Base-by-base conservation (phyloP, 2,329 filamentous ascomycete genomes). In the Plectosphaerella cucumerina region DNA sequence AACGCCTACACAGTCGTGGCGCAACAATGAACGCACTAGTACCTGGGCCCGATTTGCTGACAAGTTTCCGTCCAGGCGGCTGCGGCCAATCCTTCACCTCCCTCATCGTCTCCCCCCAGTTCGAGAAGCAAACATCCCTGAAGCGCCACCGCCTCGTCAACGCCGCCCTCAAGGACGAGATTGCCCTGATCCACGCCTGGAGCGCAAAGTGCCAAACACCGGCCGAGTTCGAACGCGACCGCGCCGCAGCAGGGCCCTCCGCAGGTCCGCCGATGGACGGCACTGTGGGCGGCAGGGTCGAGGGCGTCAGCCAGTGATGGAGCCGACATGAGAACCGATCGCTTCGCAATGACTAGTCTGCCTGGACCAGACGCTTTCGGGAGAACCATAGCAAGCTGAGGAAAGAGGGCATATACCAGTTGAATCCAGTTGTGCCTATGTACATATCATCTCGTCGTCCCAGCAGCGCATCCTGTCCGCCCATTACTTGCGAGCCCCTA, bases 161-260 rank as follows among this genome's bases (percentile, higher is more conserved):
- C 70, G 80, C 80, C 15, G 84, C 85, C 5, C 76, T 97, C 60
- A 93, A 91, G 73, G 81, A 86, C 44, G 91, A 97, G 72, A 96
- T 97, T 66, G 89, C 89, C 15, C 82, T 81, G 57, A 96, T 97
- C 60, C 92, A 97, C 74, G 92, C 92, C 37, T 97, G 92, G 92
- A 95, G 90, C 50, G 90, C 91, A 23, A 95, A 91, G 72, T 96
- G 92, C 68, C 88, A 91, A 73, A 97, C 92, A 9, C 89, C 90
- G 1, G 89, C 91, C 62, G 90, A 97, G 74, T 96, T 88, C 84
- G 82, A 89, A 72, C 84, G 82, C 69, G 81, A 87, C 69, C 68
- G 64, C 60, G 69, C 68, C 21, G 62, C 61, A 6, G 60, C 63
- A 8, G 65, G 58, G 51, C 57, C 52, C 12, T 53, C 56, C 12